Percentiles rank a stretch among this genome's conserved stretches.
phyloP scores from a whole-genome alignment of 2,329 filamentous ascomycete species.

The Samsoniella hepiali region DNA sequence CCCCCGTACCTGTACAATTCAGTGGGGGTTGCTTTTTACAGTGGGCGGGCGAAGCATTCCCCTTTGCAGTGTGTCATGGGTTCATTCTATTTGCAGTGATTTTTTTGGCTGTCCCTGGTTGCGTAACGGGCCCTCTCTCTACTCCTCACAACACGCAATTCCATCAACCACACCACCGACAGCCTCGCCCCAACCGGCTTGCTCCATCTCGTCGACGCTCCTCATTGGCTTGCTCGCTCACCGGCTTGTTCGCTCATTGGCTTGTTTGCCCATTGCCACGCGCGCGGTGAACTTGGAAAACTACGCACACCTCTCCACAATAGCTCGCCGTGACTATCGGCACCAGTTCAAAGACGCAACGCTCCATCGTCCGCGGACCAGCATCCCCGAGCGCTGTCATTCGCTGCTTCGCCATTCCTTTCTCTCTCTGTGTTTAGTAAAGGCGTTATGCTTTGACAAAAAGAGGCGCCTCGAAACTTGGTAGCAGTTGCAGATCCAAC shows the following conservation, averaged over 20 bases:
- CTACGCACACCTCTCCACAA: no score
- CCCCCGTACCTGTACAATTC: conserved; percentile 1
- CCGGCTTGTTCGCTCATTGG: neutral
- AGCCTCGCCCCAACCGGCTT: conserved; percentile 1
- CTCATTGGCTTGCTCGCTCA: conserved; percentile 3
- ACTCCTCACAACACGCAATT: neutral
- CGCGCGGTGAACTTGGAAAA: no score
- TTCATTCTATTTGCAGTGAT: neutral
- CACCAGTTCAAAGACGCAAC: no score
- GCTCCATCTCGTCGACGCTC: neutral
- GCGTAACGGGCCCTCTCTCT: neutral
- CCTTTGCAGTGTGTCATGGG: neutral
- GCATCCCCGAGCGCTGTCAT: no score
- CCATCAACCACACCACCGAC: neutral
- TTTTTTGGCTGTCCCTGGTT: no score
- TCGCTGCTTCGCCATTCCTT: no score
- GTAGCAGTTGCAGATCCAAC: no score
- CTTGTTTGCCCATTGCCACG: neutral
- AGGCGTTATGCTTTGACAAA: no score
- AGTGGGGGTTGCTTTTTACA: neutral
- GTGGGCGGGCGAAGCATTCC: neutral
- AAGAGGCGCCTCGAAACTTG: no score
- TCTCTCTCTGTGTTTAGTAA: no score
- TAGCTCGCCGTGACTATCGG: no score
- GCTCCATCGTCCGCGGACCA: no score